A percentile compares a stretch with the other conserved stretches of the same genome.
Conservation (phyloP, 2,329 filamentous ascomycete genomes). For the Fusarium metavorans region DNA sequence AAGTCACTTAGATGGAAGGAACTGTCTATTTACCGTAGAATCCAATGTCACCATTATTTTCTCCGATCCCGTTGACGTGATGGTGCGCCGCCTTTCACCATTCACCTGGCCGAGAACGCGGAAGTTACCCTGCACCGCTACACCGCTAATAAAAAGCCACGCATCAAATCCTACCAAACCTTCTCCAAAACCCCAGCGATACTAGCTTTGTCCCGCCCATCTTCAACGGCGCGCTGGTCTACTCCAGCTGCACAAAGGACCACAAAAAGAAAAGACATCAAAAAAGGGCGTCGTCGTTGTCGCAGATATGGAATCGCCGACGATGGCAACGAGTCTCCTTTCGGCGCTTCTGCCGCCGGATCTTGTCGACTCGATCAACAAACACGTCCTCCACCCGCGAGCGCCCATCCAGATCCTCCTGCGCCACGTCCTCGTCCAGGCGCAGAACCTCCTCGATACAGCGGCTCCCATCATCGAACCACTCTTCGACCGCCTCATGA, state of each 20-base stretch:
- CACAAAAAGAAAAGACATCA: neutral
- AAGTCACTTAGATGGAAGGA: neutral
- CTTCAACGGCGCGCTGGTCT: neutral
- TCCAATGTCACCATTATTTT: neutral
- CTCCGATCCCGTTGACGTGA: neutral
- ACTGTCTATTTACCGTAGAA: neutral
- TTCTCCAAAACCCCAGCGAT: constrained; percentile 1
- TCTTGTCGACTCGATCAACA: constrained; percentile 57
- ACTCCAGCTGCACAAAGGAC: neutral
- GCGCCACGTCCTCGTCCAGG: constrained; percentile 48
- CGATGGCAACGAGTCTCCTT: constrained; percentile 51
- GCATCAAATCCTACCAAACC: neutral
- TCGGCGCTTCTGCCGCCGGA: constrained; percentile 60
- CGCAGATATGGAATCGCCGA: constrained; percentile 46
- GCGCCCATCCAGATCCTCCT: constrained; percentile 59
- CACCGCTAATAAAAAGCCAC: constrained; percentile 3
- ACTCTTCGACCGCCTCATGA: constrained; percentile 54
- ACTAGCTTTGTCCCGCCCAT: neutral
- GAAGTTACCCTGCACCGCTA: constrained; percentile 3
- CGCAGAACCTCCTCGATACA: constrained; percentile 45
- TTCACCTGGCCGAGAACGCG: neutral
- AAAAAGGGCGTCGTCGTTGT: neutral
- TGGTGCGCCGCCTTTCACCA: neutral
- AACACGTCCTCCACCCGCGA: constrained; percentile 60
- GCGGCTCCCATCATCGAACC: constrained; percentile 58